Conservation (phyloP, 169 alveolate species). For the Cryptosporidium ryanae region DNA sequence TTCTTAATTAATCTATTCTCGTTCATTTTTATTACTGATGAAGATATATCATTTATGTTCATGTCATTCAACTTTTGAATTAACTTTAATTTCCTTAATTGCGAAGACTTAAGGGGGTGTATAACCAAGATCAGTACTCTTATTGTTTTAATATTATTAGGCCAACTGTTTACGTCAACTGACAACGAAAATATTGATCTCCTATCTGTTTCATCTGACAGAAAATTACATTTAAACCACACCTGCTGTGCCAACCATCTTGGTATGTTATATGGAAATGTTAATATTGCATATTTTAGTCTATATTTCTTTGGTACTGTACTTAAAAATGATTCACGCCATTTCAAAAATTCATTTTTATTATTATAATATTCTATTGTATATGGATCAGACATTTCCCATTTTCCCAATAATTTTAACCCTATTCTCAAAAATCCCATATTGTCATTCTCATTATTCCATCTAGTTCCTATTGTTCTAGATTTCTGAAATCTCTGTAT, state of each 20-base stretch:
- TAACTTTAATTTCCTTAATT: conserved; percentile 52
- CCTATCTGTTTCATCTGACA: conserved; percentile 61
- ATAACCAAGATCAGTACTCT: conserved; percentile 37
- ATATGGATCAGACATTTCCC: conserved; percentile 75
- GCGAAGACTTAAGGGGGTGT: conserved; percentile 51
- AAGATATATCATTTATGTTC: not conserved
- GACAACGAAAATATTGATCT: conserved; percentile 66
- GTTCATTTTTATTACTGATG: not conserved
- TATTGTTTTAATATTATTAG: conserved; percentile 65
- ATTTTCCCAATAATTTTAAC: conserved; percentile 42
- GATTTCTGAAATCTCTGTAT: conserved; percentile 73
- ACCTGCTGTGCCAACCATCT: conserved; percentile 73
- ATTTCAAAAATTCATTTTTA: conserved; percentile 54
- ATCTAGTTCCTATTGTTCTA: conserved; percentile 69
- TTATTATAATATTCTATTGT: conserved; percentile 52
- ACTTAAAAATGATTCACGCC: conserved; percentile 68
- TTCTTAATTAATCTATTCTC: not conserved
- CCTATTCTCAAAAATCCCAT: conserved; percentile 61
- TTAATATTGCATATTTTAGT: conserved; percentile 68
- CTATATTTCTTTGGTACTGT: conserved; percentile 56
- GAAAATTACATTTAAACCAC: conserved; percentile 66
- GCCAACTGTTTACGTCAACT: conserved; percentile 62
- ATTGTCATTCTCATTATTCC: conserved; percentile 55
- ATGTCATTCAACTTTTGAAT: conserved; percentile 18
- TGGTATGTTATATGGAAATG: conserved; percentile 69